phyloP scores from a whole-genome alignment of 805 yeast species.

The Grigorovia humatica region DNA sequence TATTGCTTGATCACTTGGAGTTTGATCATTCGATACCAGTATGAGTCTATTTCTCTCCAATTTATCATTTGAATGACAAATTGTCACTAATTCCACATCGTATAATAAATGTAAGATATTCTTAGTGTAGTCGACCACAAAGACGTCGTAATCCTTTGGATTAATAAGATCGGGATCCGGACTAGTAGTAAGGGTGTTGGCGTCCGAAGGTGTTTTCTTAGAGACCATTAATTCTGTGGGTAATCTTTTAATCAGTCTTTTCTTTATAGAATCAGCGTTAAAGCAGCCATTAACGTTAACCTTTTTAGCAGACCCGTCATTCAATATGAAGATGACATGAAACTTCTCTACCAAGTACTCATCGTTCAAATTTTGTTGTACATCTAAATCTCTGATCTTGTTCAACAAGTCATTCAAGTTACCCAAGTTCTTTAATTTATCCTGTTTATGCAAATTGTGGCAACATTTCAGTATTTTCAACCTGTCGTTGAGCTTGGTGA shows the following conservation, averaged over 20 bases:
- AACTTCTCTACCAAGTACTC: constrained; percentile 31
- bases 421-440: constrained; percentile 4
- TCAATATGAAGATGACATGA: constrained; percentile 56
- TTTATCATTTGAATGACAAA: constrained; percentile 67
- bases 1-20: constrained; percentile 53
- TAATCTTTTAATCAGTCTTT: constrained; percentile 51
- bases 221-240: constrained; percentile 19
- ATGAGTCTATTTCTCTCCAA: constrained; percentile 59
- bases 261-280: constrained; percentile 68
- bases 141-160: constrained; percentile 43
- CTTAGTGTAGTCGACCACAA: constrained; percentile 39
- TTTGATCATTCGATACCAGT: constrained; percentile 51
- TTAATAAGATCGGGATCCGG: constrained; percentile 14
- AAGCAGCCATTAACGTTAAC: constrained; percentile 71
- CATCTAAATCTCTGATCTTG: constrained; percentile 13
- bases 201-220: constrained; percentile 2
- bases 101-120: constrained; percentile 39
- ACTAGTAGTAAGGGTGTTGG: background rate
- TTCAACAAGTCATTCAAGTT: constrained; percentile 16
- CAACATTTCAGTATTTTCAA: constrained; percentile 43
- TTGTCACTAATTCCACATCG: constrained; percentile 73
- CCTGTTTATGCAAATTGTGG: constrained; percentile 4
- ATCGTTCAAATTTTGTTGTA: constrained; percentile 7
- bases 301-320: constrained; percentile 59
- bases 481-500: constrained; percentile 75